phyloP scores from a whole-genome alignment of 257 asterid species.

The Coffea canephora region DNA sequence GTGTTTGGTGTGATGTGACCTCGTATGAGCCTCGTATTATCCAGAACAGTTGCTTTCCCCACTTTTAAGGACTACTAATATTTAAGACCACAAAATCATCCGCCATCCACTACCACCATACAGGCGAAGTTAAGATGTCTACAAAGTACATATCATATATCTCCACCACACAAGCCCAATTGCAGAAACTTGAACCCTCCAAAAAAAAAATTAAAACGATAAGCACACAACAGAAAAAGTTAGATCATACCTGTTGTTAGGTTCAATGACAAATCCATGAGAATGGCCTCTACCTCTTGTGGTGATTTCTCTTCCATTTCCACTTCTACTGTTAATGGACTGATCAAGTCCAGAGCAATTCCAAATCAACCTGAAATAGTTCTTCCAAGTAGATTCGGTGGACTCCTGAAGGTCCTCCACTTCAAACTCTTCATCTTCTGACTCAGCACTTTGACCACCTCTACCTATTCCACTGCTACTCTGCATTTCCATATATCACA shows the following conservation, averaged over 20 bases:
- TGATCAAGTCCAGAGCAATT: constrained; percentile 27
- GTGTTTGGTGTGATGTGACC: too few species aligned
- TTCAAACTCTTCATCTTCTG: constrained; percentile 35
- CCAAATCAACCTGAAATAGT: constrained; percentile 23
- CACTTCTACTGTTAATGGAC: neutral
- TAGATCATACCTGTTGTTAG: constrained; percentile 7
- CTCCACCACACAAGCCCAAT: neutral
- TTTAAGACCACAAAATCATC: neutral
- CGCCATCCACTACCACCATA: neutral
- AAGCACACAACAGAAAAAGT: too few species aligned
- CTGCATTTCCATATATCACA: neutral
- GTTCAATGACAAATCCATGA: constrained; percentile 15
- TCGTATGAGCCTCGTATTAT: too few species aligned
- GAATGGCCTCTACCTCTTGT: constrained; percentile 11
- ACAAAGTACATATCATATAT: too few species aligned
- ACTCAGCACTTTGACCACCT: constrained; percentile 13
- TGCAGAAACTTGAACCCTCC: too few species aligned
- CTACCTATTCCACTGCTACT: constrained; percentile 19
- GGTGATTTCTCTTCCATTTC: constrained; percentile 15
- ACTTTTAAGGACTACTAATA: too few species aligned
- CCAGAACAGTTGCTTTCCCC: too few species aligned
- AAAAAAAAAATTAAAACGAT: too few species aligned
- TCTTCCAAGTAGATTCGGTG: constrained; percentile 33
- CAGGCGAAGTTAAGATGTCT: neutral
- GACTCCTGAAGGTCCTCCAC: constrained; percentile 36